A percentile compares a stretch with the other conserved stretches of the same genome.
Evolutionary conservation across 345 rosid species (phyloP).

Genomic region (Melaleuca alternifolia): DNA sequence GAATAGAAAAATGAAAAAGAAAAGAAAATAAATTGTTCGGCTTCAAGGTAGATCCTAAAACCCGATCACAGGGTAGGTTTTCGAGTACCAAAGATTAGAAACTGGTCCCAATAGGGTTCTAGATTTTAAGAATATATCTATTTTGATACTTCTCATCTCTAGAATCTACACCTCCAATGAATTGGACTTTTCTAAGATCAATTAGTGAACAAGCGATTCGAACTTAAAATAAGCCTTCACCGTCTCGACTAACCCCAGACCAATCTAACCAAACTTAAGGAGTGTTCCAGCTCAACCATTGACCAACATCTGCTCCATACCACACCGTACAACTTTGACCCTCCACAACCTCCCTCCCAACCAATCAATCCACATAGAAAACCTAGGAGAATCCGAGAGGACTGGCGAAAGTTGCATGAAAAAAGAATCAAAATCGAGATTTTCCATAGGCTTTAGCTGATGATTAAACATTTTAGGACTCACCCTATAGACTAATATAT

Average conservation of each 20-base stretch:
- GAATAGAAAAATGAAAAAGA: not conserved
- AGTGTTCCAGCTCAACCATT: not conserved
- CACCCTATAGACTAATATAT: not conserved
- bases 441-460: not conserved
- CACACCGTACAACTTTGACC: not conserved
- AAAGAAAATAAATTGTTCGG: too few relatives aligned
- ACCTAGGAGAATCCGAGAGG: not conserved
- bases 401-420: not conserved
- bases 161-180: not conserved
- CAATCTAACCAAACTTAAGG: not conserved
- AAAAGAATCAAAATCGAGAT: not conserved
- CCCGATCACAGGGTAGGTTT: too few relatives aligned
- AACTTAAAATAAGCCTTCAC: not conserved
- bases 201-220: not conserved
- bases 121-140: not conserved
- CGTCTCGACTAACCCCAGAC: not conserved
- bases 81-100: too few relatives aligned
- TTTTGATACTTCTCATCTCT: not conserved
- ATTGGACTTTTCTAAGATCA: not conserved
- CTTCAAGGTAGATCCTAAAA: not conserved
- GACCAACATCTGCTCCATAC: not conserved
- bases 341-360: not conserved
- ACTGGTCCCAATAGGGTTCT: too few relatives aligned
- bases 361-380: not conserved
- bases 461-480: not conserved